Evolutionary conservation across 2,329 filamentous ascomycete species (phyloP), one percentile per base, ranked within the genome.

Genomic region (Emmonsia crescens): DNA sequence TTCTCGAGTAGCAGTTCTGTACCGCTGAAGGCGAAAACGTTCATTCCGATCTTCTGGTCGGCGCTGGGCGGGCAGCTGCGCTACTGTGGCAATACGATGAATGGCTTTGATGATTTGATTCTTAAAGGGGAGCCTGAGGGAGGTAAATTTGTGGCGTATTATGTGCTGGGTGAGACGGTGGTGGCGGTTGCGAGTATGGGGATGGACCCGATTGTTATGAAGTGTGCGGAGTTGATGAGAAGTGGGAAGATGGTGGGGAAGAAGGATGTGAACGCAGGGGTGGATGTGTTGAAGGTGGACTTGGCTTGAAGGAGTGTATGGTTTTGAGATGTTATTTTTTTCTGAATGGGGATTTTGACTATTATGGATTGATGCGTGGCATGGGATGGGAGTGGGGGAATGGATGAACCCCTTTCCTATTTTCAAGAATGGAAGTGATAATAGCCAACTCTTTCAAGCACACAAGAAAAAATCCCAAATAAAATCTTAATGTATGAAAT

Each of bases 1-100:
- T 64, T 66, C 29, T 66, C 63, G 19, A 46, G 21, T 16, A 44
- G 19, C 14, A 40, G 27, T 21, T 64, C 67, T 6, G 60, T 65
- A 1, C 67, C 81, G 8, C 73, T 81, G 54, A 80, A 81, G 64
- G 80, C 85, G 0, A 85, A 89, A 68, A 80, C 84, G 2, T 96
- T 96, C 75, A 93, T 94, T 62, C 94, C 94, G 0, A 84, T 99
- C 58, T 99, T 99, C 80, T 99, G 94, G 94, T 96, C 91, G 1
- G 94, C 94, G 0, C 78, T 99, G 5, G 91, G 92, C 5, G 83
- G 86, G 5, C 94, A 99, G 77, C 76, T 99, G 69, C 85, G 94
- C 54, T 99, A 99, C 80, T 96, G 91, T 71, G 94, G 94, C 14
- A 94, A 93, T 77, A 91, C 92, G 0, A 77, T 80, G 0, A 83